These are phyloP conservation scores for Colletotrichum sojae DNA, from an alignment of 2,329 filamentous ascomycete genomes.

Conservation along the genomic window DNA sequence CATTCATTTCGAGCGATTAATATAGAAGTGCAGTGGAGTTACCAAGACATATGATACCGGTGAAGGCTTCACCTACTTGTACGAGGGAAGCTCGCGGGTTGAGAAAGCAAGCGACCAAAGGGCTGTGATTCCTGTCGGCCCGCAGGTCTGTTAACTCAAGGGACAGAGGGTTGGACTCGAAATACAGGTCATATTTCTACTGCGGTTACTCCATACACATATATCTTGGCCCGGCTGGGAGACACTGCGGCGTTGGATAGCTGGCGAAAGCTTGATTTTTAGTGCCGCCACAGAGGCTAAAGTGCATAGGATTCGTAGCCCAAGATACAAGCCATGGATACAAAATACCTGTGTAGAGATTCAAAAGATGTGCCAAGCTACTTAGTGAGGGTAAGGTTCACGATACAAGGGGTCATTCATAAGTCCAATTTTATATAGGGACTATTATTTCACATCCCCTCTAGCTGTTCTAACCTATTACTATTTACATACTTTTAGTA, in stretches of 20 bases:
- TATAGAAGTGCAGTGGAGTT: too few relatives aligned
- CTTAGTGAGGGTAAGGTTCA: background rate
- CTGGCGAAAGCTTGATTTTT: slow-evolving; percentile 5
- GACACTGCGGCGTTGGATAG: slow-evolving; percentile 25
- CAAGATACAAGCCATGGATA: slow-evolving; percentile 21
- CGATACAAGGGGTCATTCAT: too few relatives aligned
- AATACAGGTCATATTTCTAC: background rate
- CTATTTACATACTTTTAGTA: too few relatives aligned
- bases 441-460: too few relatives aligned
- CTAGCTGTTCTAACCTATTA: too few relatives aligned
- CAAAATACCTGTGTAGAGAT: slow-evolving; percentile 40
- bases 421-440: too few relatives aligned
- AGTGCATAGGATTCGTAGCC: background rate
- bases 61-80: too few relatives aligned
- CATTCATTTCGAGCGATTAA: background rate
- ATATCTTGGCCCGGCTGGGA: slow-evolving; percentile 16
- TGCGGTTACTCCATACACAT: background rate
- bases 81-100: too few relatives aligned
- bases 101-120: too few relatives aligned
- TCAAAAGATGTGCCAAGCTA: background rate
- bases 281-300: slow-evolving; percentile 18
- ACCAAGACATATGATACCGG: background rate
- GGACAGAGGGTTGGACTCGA: too few relatives aligned
- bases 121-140: too few relatives aligned
- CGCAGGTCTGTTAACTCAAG: too few relatives aligned